phyloP scores from a whole-genome alignment of 192 early-diverging fungal genomes.

The Podochytrium sp. region DNA sequence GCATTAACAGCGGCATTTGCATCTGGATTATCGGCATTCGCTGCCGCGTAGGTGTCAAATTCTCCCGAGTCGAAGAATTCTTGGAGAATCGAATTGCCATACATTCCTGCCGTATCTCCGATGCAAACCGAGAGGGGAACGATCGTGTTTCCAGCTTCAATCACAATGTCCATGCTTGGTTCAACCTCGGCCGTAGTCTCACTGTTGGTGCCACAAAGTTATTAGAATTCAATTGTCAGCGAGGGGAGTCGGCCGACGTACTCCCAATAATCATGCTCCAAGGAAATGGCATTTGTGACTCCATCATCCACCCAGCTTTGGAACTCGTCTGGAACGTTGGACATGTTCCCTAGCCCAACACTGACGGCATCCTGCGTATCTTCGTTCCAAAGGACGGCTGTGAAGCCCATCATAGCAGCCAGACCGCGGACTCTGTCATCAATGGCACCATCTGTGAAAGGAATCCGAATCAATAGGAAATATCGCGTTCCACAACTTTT shows the following conservation, averaged over 20 bases:
- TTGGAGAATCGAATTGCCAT: background rate
- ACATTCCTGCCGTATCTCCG: background rate
- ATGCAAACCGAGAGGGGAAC: background rate
- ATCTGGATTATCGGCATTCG: too few species aligned
- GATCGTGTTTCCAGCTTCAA: background rate
- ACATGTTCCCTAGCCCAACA: background rate
- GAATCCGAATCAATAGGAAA: conserved; percentile 41
- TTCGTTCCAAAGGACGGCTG: conserved; percentile 41
- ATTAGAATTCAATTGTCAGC: too few species aligned
- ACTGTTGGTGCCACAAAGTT: too few species aligned
- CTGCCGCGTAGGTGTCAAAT: too few species aligned
- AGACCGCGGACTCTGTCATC: conserved; percentile 63
- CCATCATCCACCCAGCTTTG: conserved; percentile 6
- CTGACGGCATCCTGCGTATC: conserved; percentile 40
- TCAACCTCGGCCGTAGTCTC: background rate
- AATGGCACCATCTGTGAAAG: conserved; percentile 66
- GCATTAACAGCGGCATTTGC: too few species aligned
- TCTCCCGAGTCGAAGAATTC: conserved; percentile 10
- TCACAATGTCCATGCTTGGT: background rate
- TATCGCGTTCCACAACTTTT: conserved; percentile 52
- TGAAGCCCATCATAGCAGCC: conserved; percentile 54
- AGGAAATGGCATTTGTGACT: background rate
- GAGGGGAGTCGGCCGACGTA: background rate
- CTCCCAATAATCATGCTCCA: conserved; percentile 4
- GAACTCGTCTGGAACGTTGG: background rate